Conservation (phyloP, 768 basidiomycete genomes). For the Tulasnella sp. region DNA sequence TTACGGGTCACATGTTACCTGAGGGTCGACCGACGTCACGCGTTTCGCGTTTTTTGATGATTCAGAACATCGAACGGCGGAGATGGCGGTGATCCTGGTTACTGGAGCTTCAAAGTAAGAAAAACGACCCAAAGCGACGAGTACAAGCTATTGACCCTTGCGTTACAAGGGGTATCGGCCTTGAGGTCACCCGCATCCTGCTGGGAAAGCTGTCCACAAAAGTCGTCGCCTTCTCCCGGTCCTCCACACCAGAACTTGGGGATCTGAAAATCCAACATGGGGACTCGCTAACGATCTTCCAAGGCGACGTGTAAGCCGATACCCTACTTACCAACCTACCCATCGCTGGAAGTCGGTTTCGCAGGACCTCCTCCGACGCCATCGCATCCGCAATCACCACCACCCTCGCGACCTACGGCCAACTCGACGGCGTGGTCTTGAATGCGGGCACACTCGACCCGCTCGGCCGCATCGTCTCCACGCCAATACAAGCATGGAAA, state of each 20-base stretch:
- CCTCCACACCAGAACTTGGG: conserved; percentile 49
- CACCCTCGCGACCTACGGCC: conserved; percentile 42
- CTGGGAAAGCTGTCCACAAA: conserved; percentile 47
- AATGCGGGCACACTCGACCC: conserved; percentile 77
- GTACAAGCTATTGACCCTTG: not conserved
- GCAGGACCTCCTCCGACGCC: conserved; percentile 47
- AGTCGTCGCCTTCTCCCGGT: conserved; percentile 68
- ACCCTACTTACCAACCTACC: not conserved
- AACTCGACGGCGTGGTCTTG: conserved; percentile 65
- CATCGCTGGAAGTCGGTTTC: not conserved
- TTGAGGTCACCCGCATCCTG: conserved; percentile 59
- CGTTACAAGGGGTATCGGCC: conserved; percentile 50
- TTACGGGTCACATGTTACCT: too few species aligned
- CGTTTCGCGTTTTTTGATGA: too few species aligned
- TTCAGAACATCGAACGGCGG: too few species aligned
- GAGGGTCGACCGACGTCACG: too few species aligned
- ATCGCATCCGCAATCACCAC: conserved; percentile 43
- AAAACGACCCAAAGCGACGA: too few species aligned
- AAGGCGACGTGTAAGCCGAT: conserved; percentile 64
- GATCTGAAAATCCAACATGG: conserved; percentile 34
- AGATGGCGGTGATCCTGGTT: conserved; percentile 59
- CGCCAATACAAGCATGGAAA: conserved; percentile 51
- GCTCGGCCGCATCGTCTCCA: conserved; percentile 38
- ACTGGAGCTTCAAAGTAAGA: conserved; percentile 74
- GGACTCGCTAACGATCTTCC: conserved; percentile 37